Evolutionary conservation across 2,329 filamentous ascomycete genomes (phyloP), one percentile per base, ranked within the genome.

Genomic region (Apiospora saccharicola): DNA sequence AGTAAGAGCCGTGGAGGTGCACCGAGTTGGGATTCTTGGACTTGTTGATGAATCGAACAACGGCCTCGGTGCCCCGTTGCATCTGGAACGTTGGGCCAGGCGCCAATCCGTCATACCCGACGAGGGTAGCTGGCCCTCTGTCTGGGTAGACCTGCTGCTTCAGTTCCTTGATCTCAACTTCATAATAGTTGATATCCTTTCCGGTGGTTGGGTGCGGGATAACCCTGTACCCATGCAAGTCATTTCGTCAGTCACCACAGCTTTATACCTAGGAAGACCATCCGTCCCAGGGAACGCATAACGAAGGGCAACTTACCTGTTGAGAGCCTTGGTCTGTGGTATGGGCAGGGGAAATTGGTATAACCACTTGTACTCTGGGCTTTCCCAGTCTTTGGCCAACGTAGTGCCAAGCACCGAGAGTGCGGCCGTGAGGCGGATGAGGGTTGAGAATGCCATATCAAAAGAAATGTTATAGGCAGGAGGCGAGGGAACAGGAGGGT

Each of bases 1-100:
- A 85, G 49, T 83, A 87, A 13, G 86, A 88, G 1, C 88, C 88
- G 74, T 90, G 88, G 26, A 90, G 82, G 79, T 90, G 88, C n/a
- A 89, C 84, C 3, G 85, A 84, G 53, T 84, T 85, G 14, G 83
- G 81, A 3, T 79, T 77, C 34, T 80, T 78, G 22, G 83, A 85
- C 41, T 85, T 84, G 79, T 90, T 90, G 74, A 86, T 82, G 74
- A 89, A 86, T 51, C 88, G 83, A 13, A 90, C 85, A 4, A 90
- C 83, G 3, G 84, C 84, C 79, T 90, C 86, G 24, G 84, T 82
- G 0, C 87, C 87, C 72, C 81, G 80, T 8, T 82, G 81, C 74
- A 89, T 83, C 53, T 84, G 77, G 74, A 89, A 86, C 2, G 85
- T 89, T 8, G 88, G 88, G 0, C 89, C 88, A 10, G 88, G 88